Evolutionary conservation across 2,329 filamentous ascomycete species (phyloP).

Genomic region (Acrocalymma vagum): DNA sequence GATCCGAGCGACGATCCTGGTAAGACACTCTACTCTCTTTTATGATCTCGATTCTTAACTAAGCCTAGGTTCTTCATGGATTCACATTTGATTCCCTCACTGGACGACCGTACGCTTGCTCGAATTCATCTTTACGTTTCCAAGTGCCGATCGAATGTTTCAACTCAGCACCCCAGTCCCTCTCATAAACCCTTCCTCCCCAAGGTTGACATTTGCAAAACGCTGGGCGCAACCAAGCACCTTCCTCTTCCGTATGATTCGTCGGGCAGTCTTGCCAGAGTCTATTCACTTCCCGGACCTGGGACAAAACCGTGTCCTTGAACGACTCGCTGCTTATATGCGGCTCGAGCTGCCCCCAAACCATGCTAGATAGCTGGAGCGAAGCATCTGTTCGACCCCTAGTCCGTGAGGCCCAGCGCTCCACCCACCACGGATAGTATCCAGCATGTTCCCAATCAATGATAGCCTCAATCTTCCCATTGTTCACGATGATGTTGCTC

Average conservation of each 20-base stretch:
- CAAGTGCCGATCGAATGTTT: constrained; percentile 5
- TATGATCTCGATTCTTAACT: too few species aligned
- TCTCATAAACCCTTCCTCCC: constrained; percentile 1
- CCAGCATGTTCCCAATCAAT: constrained; percentile 24
- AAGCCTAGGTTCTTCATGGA: constrained; percentile 1
- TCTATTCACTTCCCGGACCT: too few species aligned
- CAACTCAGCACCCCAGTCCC: constrained; percentile 2
- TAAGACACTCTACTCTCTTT: too few species aligned
- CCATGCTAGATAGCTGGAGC: constrained; percentile 1
- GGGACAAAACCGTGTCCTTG: background rate
- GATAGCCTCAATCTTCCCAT: constrained; percentile 16
- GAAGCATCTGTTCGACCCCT: background rate
- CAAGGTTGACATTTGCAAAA: constrained; percentile 16
- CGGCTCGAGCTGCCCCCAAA: constrained; percentile 8
- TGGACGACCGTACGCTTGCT: too few species aligned
- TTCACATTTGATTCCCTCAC: background rate
- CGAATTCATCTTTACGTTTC: too few species aligned
- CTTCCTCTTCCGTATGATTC: constrained; percentile 2
- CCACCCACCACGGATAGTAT: constrained; percentile 18
- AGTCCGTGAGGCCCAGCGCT: constrained; percentile 3
- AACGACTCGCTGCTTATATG: background rate
- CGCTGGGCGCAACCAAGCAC: constrained; percentile 4
- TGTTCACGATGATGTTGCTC: constrained; percentile 18
- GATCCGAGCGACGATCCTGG: too few species aligned
- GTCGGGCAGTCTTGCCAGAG: background rate